Base-by-base conservation (phyloP, 75 land plant genomes). In the Picea sitchensis region DNA sequence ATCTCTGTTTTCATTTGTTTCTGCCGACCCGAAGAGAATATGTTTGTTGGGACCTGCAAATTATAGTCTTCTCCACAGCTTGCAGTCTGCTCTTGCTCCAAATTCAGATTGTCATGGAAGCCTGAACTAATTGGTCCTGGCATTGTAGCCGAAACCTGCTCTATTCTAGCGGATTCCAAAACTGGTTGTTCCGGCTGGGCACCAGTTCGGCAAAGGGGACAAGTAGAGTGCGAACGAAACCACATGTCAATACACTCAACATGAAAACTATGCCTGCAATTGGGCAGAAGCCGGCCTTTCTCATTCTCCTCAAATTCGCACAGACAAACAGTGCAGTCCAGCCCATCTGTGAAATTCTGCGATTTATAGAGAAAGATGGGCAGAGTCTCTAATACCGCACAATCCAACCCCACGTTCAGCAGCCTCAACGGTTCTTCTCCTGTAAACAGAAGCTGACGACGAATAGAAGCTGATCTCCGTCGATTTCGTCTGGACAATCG, bases 251-350 rank as follows among this genome's bases (percentile, higher is more conserved):
- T 83, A 65, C 85, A 83, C 41, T 15, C 83, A 2, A 74, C 36
- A 38, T 83, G 85, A 54, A 83, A 83, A 3, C 68, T 76, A 36
- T 83, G 85, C 5, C 57, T 56, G 47, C 85, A 83, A 30, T 44
- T 64, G 3, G 85, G 85, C 18, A 83, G 83, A 20, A 83, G 51
- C 69, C 73, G 73, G n/a, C 59, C 8, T 21, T 58, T 47, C 78
- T 83, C 82, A 14, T 77, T 77, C 18, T 44, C 26, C 41, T 15
- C 23, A 34, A 80, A 83, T 56, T 83, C 85, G 57, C 78, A 59
- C 47, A 83, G 32, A 65, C 85, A 83, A 17, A 83, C 83, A 17
- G 83, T 78, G 83, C 85, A 83, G 1, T 83, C 82, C 63, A 47
- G 54, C 54, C 54, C 54, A 7, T 47, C 54, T 47, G 9, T 47